Evolutionary conservation across 2,329 filamentous ascomycete genomes (phyloP).

Genomic region (Dactylellina cionopaga): DNA sequence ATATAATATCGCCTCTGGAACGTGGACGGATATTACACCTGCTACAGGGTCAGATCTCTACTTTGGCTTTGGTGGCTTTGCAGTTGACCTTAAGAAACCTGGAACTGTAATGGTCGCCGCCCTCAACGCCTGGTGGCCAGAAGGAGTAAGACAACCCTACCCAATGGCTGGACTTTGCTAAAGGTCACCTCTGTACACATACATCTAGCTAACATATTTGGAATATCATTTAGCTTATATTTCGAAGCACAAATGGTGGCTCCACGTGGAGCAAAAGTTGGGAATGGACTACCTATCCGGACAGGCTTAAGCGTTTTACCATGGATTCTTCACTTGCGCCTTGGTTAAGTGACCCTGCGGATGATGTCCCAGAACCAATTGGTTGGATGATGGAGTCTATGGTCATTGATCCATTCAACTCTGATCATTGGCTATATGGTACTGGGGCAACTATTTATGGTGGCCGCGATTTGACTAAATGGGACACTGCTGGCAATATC

Average conservation of each 20-base stretch:
- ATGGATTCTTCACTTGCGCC: slow-evolving; percentile 65
- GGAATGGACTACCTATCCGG: slow-evolving; percentile 65
- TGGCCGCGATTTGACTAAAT: slow-evolving; percentile 67
- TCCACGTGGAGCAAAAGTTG: slow-evolving; percentile 67
- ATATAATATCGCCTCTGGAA: slow-evolving; percentile 65
- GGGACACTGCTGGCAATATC: slow-evolving; percentile 65
- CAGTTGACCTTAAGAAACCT: slow-evolving; percentile 67
- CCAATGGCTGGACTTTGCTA: no score
- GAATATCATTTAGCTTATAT: slow-evolving; percentile 35
- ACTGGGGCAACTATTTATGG: slow-evolving; percentile 68
- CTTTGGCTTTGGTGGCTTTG: slow-evolving; percentile 69
- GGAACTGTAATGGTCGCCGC: slow-evolving; percentile 69
- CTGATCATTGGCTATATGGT: slow-evolving; percentile 70
- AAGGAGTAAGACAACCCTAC: slow-evolving; percentile 69
- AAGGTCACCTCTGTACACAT: not conserved
- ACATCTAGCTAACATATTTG: not conserved
- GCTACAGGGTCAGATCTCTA: slow-evolving; percentile 58
- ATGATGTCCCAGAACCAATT: slow-evolving; percentile 62
- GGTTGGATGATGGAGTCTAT: slow-evolving; percentile 72
- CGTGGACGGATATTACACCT: slow-evolving; percentile 70
- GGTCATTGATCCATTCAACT: slow-evolving; percentile 69
- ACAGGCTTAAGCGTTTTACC: slow-evolving; percentile 64
- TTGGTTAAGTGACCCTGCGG: slow-evolving; percentile 65
- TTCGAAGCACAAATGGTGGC: slow-evolving; percentile 64
- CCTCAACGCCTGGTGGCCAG: slow-evolving; percentile 70